Evolutionary conservation across 1,284 basidiomycete genomes (phyloP), one percentile per base, ranked within the genome.

Genomic region (Apiotrichum sp.): DNA sequence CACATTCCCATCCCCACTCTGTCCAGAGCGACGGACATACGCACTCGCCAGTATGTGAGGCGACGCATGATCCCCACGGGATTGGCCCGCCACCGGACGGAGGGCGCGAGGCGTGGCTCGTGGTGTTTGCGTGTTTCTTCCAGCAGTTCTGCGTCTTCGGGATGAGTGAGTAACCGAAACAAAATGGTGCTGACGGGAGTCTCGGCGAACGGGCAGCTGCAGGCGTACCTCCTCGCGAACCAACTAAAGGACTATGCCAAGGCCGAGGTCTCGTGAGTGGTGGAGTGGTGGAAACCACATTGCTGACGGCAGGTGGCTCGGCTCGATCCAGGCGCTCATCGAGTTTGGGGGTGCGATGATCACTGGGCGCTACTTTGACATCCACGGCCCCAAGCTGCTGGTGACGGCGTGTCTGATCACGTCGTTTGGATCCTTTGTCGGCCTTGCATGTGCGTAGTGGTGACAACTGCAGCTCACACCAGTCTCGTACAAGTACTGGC

Each of bases 1-100:
- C 22, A 22, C 22, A 22, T 22, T 22, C 22, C 22, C 2, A 22
- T 22, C 36, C 36, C 36, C 7, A 38, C 36, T 38, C 36, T 13
- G 8, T 1, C 36, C 7, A 7, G 2, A 13, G 13, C 13, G 36
- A 38, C 36, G 8, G 13, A 7, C 36, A 38, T 38, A 13, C 13
- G 8, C 36, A 38, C 36, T 7, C 7, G 8, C 36, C 36, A 38
- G 36, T 38, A 2, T 16, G 40, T 6, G 40, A 41, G n/a, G 40
- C 40, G 40, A 41, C 40, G 40, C 40, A 38, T 14, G 40, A 41
- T 3, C 11, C 40, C 41, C 56, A 53, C 22, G 59, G 62, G 4
- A 53, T 71, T n/a, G 71, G 69, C 31, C 71, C 71, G 4, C 70
- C 73, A 31, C 74, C 74, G 6, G 73, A 76, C 54, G 74, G 74